Evolutionary conservation across 345 rosid species (phyloP).

Genomic region (Gossypium raimondii): DNA sequence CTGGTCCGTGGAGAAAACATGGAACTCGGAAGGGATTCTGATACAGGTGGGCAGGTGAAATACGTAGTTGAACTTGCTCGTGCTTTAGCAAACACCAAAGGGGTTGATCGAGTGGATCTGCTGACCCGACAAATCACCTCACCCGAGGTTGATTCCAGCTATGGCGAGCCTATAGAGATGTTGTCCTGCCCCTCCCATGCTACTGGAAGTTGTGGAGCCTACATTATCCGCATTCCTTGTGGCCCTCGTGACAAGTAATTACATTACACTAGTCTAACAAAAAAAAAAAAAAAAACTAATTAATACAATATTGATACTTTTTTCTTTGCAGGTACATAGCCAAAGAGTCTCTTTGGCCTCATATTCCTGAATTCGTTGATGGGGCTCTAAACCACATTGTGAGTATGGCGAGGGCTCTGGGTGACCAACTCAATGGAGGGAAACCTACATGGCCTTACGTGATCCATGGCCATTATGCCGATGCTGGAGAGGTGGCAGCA

Average conservation of each 20-base stretch:
- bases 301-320: not conserved
- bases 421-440: slow-evolving; percentile 51
- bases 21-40: slow-evolving; percentile 83
- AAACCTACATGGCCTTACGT: slow-evolving; percentile 64
- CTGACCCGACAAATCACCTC: slow-evolving; percentile 63
- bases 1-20: slow-evolving; percentile 74
- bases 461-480: slow-evolving; percentile 75
- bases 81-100: slow-evolving; percentile 53
- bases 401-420: slow-evolving; percentile 53
- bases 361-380: slow-evolving; percentile 57
- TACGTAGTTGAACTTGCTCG: slow-evolving; percentile 71
- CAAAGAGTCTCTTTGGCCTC: slow-evolving; percentile 71
- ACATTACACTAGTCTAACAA: too few species aligned
- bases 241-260: slow-evolving; percentile 43
- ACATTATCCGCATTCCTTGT: slow-evolving; percentile 62
- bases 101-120: slow-evolving; percentile 61
- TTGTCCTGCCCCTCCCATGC: slow-evolving; percentile 61
- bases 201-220: slow-evolving; percentile 61
- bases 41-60: slow-evolving; percentile 77
- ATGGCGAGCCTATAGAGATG: slow-evolving; percentile 81
- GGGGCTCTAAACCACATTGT: slow-evolving; percentile 58
- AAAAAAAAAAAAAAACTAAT: too few species aligned
- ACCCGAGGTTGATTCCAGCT: slow-evolving; percentile 59
- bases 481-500: slow-evolving; percentile 62
- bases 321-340: slow-evolving; percentile 42